A percentile compares a stretch with the other conserved stretches of the same genome.
phyloP scores from a whole-genome alignment of 352 stramenopile species.

The Salisapilia sapeloensis region DNA sequence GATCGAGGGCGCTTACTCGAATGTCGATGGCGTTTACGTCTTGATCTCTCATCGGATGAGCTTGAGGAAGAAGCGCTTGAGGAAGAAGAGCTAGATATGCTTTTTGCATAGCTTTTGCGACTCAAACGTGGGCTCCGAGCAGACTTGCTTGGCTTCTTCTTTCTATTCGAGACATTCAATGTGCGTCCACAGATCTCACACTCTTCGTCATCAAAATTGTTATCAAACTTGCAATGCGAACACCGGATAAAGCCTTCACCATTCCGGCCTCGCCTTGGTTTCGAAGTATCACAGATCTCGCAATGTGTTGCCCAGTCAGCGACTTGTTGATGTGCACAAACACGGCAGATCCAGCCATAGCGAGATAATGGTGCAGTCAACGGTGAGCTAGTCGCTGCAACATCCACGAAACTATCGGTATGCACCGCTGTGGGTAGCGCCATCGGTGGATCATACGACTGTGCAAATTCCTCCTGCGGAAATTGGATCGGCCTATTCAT shows the following conservation, averaged over 20 bases:
- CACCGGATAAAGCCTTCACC: constrained; percentile 40
- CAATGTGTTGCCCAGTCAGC: constrained; percentile 51
- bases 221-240: constrained; percentile 51
- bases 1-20: constrained; percentile 11
- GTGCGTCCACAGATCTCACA: constrained; percentile 46
- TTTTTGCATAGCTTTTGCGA: constrained; percentile 14
- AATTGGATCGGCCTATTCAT: constrained; percentile 2
- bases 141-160: constrained; percentile 10
- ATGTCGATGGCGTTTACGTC: constrained; percentile 12
- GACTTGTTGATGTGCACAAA: constrained; percentile 48
- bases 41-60: constrained; percentile 11
- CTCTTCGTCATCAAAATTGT: constrained; percentile 51
- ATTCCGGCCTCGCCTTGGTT: constrained; percentile 21
- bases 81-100: constrained; percentile 12
- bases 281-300: constrained; percentile 55
- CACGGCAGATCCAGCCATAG: constrained; percentile 44
- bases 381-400: constrained; percentile 8
- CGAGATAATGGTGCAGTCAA: constrained; percentile 13
- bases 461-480: constrained; percentile 5
- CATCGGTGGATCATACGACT: constrained; percentile 11
- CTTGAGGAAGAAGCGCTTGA: constrained; percentile 8
- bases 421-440: constrained; percentile 12
- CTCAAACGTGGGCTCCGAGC: constrained; percentile 17
- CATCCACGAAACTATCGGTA: constrained; percentile 12
- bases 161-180: constrained; percentile 8